These are phyloP conservation scores for Przewalskia tangutica DNA, from an alignment of 257 asterid genomes.

Conservation along the genomic window DNA sequence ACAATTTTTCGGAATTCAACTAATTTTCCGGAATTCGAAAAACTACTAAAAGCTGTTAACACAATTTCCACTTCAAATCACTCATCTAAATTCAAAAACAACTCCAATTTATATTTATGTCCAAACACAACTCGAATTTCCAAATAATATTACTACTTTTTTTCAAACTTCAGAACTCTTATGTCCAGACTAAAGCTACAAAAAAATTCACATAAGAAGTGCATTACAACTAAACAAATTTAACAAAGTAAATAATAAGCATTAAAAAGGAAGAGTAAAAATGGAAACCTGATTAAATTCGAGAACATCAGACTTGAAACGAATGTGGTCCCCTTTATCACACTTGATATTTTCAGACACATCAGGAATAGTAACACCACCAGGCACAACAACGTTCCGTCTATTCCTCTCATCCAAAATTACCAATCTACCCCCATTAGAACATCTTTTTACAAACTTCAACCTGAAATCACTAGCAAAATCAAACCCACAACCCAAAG, in stretches of 20 bases:
- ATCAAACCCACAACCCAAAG: constrained; percentile 88
- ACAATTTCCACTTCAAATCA: too few relatives aligned
- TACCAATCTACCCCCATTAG: constrained; percentile 58
- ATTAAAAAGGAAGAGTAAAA: not conserved
- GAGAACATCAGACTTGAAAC: constrained; percentile 93
- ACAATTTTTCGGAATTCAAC: too few relatives aligned
- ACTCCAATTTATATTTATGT: too few relatives aligned
- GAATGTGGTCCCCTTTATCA: constrained; percentile 87
- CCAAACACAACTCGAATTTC: too few relatives aligned
- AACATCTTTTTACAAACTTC: constrained; percentile 64
- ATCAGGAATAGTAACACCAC: constrained; percentile 48
- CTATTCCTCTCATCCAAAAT: constrained; percentile 38
- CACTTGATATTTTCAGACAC: constrained; percentile 74
- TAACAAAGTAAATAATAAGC: not conserved
- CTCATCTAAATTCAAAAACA: too few relatives aligned
- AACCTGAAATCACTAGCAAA: constrained; percentile 97
- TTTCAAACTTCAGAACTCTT: too few relatives aligned
- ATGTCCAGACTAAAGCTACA: not conserved
- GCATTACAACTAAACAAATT: not conserved
- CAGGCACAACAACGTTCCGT: constrained; percentile 69
- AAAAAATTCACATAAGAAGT: not conserved
- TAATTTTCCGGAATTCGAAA: too few relatives aligned
- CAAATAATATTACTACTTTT: too few relatives aligned
- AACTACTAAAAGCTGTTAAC: too few relatives aligned
- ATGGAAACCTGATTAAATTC: constrained; percentile 71